phyloP scores from a whole-genome alignment of 129 eudicot species.

The Solidago caesia region DNA sequence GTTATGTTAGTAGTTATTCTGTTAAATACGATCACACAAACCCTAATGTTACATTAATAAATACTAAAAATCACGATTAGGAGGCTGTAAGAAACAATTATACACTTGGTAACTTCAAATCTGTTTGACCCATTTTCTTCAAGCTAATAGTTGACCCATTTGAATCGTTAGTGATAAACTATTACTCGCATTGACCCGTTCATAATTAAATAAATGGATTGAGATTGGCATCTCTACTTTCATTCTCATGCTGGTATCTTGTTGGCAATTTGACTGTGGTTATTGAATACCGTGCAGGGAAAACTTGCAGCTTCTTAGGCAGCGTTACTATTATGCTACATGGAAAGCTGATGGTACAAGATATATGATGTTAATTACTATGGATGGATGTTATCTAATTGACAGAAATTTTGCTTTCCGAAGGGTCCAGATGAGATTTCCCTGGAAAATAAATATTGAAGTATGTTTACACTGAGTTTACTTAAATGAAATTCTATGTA shows the following conservation, averaged over 20 bases:
- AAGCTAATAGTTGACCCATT: too few species aligned
- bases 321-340: slow-evolving; percentile 95
- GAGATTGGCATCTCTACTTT: not conserved
- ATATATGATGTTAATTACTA: slow-evolving; percentile 91
- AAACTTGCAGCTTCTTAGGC: slow-evolving; percentile 86
- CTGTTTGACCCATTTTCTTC: too few species aligned
- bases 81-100: too few species aligned
- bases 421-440: slow-evolving; percentile 98
- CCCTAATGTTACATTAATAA: not conserved
- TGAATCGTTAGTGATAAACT: not conserved
- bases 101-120: too few species aligned
- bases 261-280: not conserved
- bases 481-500: not conserved
- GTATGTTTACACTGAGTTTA: slow-evolving; percentile 46
- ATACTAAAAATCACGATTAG: too few species aligned
- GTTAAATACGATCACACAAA: not conserved
- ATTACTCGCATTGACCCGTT: not conserved
- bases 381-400: slow-evolving; percentile 90
- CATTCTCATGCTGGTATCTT: slow-evolving; percentile 14
- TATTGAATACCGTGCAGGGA: slow-evolving; percentile 53
- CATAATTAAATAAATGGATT: not conserved
- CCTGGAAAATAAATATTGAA: slow-evolving; percentile 74
- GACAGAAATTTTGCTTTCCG: slow-evolving; percentile 92
- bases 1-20: not conserved
- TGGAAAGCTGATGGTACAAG: slow-evolving; percentile 99